Base-by-base conservation (phyloP, 1,284 basidiomycete genomes). In the Moniliella sp. region DNA sequence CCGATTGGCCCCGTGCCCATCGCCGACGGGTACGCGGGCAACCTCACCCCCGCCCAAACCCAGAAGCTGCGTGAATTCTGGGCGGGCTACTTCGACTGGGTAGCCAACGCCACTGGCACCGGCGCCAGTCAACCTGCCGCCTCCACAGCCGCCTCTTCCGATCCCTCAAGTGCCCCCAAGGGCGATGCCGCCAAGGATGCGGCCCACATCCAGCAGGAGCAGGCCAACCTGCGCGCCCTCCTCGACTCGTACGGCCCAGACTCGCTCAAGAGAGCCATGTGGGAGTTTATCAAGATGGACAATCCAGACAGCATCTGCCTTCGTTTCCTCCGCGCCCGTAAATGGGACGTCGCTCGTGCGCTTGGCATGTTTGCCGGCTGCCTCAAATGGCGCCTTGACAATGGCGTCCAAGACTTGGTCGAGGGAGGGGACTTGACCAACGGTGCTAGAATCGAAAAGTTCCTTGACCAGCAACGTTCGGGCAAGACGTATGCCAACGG, bases 341-440 rank as follows among this genome's bases (percentile, higher is more conserved):
- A 61, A 43, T 63, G 61, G 61, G 55, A 60, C 27, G 46, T 54
- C 1, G 44, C 45, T 10, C 57, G 61, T 9, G 62, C 57, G 9
- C 48, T 61, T 28, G 61, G 61, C 16, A 63, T 63, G 62, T 45
- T 63, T 31, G 52, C 47, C 27, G 38, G 39, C 3, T 47, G n/a
- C 35, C 35, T 56, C 31, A 58, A 54, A 37, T 56, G 49, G 55
- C 48, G 56, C 19, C 43, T 50, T 10, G 50, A 58, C 36, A 43
- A 47, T 26, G 48, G 50, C 15, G 55, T 63, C 29, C 54, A 61
- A 17, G 46, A 50, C 27, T 52, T 63, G n/a, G 48, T 56, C 26
- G 44, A 49, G 30, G 46, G 49, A 23, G 62, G 61, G 19, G 62
- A 63, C 32, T 40, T 61, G 30, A 56, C 56, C 9, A 55, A 61